phyloP scores from a whole-genome alignment of 2,329 filamentous ascomycete genomes.

The Orbilia quercus region DNA sequence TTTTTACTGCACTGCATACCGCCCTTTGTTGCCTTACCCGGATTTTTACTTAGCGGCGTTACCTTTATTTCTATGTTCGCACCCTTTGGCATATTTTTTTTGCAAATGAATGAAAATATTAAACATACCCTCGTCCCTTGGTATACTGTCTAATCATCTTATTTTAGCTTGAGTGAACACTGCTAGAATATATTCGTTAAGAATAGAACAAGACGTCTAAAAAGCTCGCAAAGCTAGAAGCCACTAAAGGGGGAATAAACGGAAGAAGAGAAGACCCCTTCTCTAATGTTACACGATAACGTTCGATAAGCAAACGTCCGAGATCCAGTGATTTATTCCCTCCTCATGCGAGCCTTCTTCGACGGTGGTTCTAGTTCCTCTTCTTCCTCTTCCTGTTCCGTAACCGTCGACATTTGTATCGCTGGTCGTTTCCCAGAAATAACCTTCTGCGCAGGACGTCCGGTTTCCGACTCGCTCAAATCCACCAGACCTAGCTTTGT shows the following conservation, averaged over 20 bases:
- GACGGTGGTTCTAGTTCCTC: slow-evolving; percentile 42
- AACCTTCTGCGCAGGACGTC: slow-evolving; percentile 9
- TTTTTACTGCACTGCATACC: neutral
- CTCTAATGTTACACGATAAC: slow-evolving; percentile 9
- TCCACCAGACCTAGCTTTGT: slow-evolving; percentile 60
- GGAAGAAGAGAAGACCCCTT: neutral
- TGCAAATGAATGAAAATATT: slow-evolving; percentile 27
- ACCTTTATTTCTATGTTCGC: slow-evolving; percentile 32
- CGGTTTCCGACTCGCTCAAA: neutral
- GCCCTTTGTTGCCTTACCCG: slow-evolving; percentile 9
- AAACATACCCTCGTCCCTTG: slow-evolving; percentile 27
- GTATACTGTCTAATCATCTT: neutral
- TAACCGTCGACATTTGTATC: slow-evolving; percentile 31
- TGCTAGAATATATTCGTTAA: neutral
- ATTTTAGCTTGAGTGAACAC: too few relatives aligned
- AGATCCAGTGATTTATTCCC: neutral
- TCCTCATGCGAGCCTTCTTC: slow-evolving; percentile 31
- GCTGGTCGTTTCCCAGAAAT: slow-evolving; percentile 39
- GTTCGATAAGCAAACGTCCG: neutral
- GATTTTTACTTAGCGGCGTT: slow-evolving; percentile 56
- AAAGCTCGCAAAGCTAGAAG: slow-evolving; percentile 17
- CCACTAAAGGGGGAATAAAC: neutral
- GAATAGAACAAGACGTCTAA: slow-evolving; percentile 6
- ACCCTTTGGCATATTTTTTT: slow-evolving; percentile 24
- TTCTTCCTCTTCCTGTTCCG: slow-evolving; percentile 37